Evolutionary conservation across 768 basidiomycete species (phyloP).

Genomic region (Serendipita sp.): DNA sequence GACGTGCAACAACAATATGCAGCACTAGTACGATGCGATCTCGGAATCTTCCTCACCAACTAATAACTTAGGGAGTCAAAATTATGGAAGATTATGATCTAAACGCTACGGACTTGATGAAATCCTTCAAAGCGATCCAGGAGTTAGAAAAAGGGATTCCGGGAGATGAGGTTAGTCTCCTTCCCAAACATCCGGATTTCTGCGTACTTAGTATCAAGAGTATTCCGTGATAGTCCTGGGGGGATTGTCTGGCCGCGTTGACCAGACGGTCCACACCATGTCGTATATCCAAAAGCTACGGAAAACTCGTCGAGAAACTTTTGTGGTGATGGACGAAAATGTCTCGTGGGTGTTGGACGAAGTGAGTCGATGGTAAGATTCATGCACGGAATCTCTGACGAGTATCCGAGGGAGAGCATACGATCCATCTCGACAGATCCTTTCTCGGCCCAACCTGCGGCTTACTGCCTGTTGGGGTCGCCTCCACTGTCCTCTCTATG

Average conservation of each 20-base stretch:
- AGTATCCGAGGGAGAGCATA: constrained; percentile 82
- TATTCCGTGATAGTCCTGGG: constrained; percentile 69
- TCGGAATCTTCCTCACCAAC: not conserved
- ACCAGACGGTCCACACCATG: constrained; percentile 86
- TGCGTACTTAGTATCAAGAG: constrained; percentile 18
- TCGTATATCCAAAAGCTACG: constrained; percentile 73
- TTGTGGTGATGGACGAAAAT: constrained; percentile 78
- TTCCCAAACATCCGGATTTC: not conserved
- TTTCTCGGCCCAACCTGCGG: constrained; percentile 82
- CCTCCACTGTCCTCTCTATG: constrained; percentile 61
- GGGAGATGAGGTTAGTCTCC: constrained; percentile 23
- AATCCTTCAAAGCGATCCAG: constrained; percentile 56
- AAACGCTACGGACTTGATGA: constrained; percentile 90
- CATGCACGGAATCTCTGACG: constrained; percentile 30
- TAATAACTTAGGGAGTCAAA: constrained; percentile 40
- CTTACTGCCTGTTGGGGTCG: constrained; percentile 80
- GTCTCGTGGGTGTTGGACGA: constrained; percentile 77
- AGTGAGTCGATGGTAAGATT: constrained; percentile 27
- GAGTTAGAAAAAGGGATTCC: constrained; percentile 34
- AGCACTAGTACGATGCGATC: constrained; percentile 28
- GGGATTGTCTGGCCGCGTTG: constrained; percentile 78
- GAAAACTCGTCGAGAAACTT: constrained; percentile 39
- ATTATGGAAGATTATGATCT: constrained; percentile 57
- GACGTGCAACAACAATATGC: constrained; percentile 21
- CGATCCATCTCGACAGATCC: constrained; percentile 55